A percentile compares a stretch with the other conserved stretches of the same genome.
phyloP scores from a whole-genome alignment of 2,329 filamentous ascomycete genomes.

The Fusarium chuoi region DNA sequence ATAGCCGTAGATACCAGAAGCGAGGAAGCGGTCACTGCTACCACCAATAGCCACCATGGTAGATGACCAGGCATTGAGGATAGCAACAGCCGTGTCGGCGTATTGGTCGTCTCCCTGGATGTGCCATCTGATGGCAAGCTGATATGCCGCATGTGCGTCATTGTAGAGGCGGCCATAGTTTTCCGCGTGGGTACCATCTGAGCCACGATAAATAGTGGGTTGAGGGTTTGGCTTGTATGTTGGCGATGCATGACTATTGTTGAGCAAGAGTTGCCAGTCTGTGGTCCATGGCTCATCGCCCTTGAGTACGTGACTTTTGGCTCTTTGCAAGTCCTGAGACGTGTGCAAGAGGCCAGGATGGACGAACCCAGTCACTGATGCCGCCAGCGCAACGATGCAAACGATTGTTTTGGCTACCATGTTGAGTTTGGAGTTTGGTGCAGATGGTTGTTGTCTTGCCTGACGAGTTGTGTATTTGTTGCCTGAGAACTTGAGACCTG shows the following conservation, averaged over 20 bases:
- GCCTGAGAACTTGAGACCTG: too few relatives aligned
- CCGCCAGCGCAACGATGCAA: not conserved
- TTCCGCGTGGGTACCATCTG: not conserved
- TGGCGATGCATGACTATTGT: not conserved
- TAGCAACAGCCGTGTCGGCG: not conserved
- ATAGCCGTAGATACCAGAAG: not conserved
- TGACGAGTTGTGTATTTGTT: too few relatives aligned
- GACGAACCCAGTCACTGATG: not conserved
- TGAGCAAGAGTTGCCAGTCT: not conserved
- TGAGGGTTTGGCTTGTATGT: not conserved
- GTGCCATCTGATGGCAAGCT: not conserved
- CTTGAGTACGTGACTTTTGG: not conserved
- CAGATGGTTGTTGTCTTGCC: too few relatives aligned
- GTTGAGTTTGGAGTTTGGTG: too few relatives aligned
- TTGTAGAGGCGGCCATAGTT: not conserved
- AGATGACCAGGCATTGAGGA: not conserved
- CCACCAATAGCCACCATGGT: not conserved
- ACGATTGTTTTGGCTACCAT: not conserved
- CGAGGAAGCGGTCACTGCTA: not conserved
- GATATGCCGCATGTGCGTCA: not conserved
- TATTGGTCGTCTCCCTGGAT: not conserved
- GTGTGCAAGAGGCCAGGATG: not conserved
- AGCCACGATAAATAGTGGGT: not conserved
- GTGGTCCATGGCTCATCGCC: not conserved
- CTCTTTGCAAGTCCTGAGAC: not conserved